These are phyloP conservation scores for Sugiyamaella pinicola DNA, from an alignment of 1,139 yeast species.

Conservation along the genomic window DNA sequence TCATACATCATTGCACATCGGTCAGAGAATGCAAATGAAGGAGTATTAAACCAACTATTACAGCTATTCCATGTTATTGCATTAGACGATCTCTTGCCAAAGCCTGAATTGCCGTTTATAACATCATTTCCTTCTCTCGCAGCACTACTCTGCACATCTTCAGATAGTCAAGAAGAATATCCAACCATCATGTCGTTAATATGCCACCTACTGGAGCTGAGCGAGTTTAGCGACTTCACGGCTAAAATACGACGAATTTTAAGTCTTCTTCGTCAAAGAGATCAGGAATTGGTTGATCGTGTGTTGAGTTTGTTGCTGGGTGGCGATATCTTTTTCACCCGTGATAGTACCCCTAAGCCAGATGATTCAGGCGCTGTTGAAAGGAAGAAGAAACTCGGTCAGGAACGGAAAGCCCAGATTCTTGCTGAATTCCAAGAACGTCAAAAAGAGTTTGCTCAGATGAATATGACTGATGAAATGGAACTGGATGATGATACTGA, in stretches of 20 bases:
- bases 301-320: not conserved
- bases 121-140: slow-evolving; percentile 14
- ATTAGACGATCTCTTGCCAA: slow-evolving; percentile 27
- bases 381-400: slow-evolving; percentile 67
- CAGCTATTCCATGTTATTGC: slow-evolving; percentile 68
- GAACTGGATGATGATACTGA: slow-evolving; percentile 37
- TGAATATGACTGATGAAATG: slow-evolving; percentile 41
- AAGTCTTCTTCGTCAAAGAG: slow-evolving; percentile 18
- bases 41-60: slow-evolving; percentile 58
- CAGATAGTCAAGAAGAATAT: slow-evolving; percentile 20
- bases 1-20: slow-evolving; percentile 26
- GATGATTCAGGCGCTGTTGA: slow-evolving; percentile 52
- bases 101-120: slow-evolving; percentile 2
- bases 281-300: slow-evolving; percentile 16
- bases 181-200: slow-evolving; percentile 16
- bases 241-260: slow-evolving; percentile 27
- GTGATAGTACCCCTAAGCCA: slow-evolving; percentile 21
- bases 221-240: slow-evolving; percentile 18
- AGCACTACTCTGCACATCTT: slow-evolving; percentile 1
- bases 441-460: slow-evolving; percentile 67
- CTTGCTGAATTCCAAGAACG: slow-evolving; percentile 70
- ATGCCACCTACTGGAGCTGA: slow-evolving; percentile 8
- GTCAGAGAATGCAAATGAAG: slow-evolving; percentile 52
- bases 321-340: slow-evolving; percentile 4
- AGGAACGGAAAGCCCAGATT: slow-evolving; percentile 69